Base-by-base conservation (phyloP, 495 filamentous ascomycete species). In the Delitschia confertaspora region DNA sequence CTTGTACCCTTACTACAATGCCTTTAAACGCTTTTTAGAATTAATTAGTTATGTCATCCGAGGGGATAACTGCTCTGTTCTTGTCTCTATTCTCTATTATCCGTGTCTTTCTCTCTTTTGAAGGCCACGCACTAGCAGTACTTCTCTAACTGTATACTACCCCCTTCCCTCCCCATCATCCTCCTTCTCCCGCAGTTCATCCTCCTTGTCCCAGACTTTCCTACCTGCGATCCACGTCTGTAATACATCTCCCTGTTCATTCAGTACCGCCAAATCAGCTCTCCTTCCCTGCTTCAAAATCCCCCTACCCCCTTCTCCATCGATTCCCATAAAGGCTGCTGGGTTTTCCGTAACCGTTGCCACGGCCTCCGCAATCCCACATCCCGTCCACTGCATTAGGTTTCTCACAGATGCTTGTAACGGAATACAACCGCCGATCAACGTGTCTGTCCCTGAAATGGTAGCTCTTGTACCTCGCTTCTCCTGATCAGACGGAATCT, bases 311-410 rank as follows among this genome's bases (percentile, higher is more conserved):
- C 62, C 38, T n/a, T 30, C 18, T 42, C 44, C 53, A 45, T 57
- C 53, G 3, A 66, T 42, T 8, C 58, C 59, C 64, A 70, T 70
- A 1, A 71, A 57, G n/a, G 51, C 49, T 17, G 63, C 66, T 38
- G 71, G 56, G 49, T 72, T 72, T 55, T 73, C 66, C 26, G 68
- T 69, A 9, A 69, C 67, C 31, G 65, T 69, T 20, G 55, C 48
- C 20, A 70, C 68, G 6, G 68, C 70, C 42, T 69, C 58, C 19
- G 66, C 60, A 11, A 73, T 33, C 6, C 45, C 49, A 38, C 68
- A 68, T 27, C 60, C 67, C 39, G 51, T 63, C 63, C 67, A 71
- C 38, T 33, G 20, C 61, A 63, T 61, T 35, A 73, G 35, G 37
- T 72, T 71, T 30, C 60, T 47, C 10, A 73, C 64, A 34, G 66